Percentiles rank a stretch among this genome's conserved stretches.
These are phyloP conservation scores for Dioscorea zingiberensis DNA, from an alignment of 106 monocot genomes.

Conservation along the genomic window DNA sequence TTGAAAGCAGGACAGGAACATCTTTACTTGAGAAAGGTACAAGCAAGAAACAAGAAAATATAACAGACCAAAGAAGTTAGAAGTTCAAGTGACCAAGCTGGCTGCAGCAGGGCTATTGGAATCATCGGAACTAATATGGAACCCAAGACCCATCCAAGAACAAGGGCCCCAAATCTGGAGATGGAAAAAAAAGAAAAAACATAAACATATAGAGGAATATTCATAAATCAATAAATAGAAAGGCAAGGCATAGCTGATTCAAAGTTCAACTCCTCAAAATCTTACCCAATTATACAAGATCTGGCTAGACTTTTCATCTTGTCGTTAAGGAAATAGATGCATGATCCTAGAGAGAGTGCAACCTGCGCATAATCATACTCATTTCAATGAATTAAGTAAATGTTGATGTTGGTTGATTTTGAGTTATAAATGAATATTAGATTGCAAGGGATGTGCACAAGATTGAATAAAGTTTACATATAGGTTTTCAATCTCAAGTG, in stretches of 20 bases:
- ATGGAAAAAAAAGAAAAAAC: background rate
- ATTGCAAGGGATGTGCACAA: too few relatives aligned
- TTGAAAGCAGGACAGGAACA: background rate
- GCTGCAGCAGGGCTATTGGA: conserved; percentile 58
- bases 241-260: background rate
- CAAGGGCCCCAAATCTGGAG: conserved; percentile 73
- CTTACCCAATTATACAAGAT: conserved; percentile 72
- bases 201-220: background rate
- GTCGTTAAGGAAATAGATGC: conserved; percentile 92
- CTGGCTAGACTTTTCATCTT: conserved; percentile 77
- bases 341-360: conserved; percentile 72
- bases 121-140: conserved; percentile 65
- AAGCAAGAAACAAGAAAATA: conserved; percentile 77
- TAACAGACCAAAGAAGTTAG: conserved; percentile 77
- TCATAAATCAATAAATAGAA: background rate
- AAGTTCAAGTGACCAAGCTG: conserved; percentile 85
- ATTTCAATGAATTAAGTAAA: background rate
- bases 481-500: too few relatives aligned
- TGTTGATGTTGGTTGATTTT: too few relatives aligned
- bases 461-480: too few relatives aligned
- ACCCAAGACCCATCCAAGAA: conserved; percentile 72
- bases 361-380: conserved; percentile 37
- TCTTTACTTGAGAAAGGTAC: conserved; percentile 81
- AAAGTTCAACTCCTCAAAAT: background rate
- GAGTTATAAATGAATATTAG: too few relatives aligned